Evolutionary conservation across 805 yeast genomes (phyloP), one percentile per base, ranked within the genome.

Genomic region (Maudiozyma saulgeensis): DNA sequence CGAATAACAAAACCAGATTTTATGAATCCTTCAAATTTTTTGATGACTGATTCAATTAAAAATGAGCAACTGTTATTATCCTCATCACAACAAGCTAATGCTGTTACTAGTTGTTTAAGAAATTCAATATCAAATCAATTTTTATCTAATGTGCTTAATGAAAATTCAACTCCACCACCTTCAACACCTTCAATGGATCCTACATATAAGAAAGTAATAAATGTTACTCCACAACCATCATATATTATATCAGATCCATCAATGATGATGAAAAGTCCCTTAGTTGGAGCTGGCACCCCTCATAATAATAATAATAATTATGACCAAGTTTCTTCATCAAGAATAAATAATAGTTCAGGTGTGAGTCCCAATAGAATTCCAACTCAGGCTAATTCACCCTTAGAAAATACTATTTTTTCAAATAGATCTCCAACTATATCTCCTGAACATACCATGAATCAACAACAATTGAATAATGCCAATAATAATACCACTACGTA

Each of bases 1-100:
- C 62, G 65, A 50, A 47, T 56, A 47, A 54, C 56, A 16, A 53
- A 53, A 40, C 44, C 23, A 44, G 50, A 37, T 47, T 47, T 19
- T 37, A 42, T 41, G 21, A 41, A 21, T 32, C 21, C 42, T 2
- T 44, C 25, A 31, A 49, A 34, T 35, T 46, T 19, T 28, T 9
- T 28, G 16, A 48, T 41, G 19, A 42, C 41, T 43, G 32, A 44
- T 21, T 19, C 39, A 3, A 18, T 8, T 8, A 41, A 7, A 26
- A 13, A 21, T 41, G 23, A 46, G 18, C 13, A 6, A 41, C 2
- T 37, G 11, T 18, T 37, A 13, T n/a, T 18, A 35, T 37, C 25
- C 18, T 16, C 31, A 4, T 16, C 19, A 23, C 18, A 39, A 44
- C 26, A 16, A 4, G n/a, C 34, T 26, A 40, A 44, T 28, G 13